Evolutionary conservation across 108 stramenopile species (phyloP), one percentile per base, ranked within the genome.

Genomic region (Cyclotella sp.): DNA sequence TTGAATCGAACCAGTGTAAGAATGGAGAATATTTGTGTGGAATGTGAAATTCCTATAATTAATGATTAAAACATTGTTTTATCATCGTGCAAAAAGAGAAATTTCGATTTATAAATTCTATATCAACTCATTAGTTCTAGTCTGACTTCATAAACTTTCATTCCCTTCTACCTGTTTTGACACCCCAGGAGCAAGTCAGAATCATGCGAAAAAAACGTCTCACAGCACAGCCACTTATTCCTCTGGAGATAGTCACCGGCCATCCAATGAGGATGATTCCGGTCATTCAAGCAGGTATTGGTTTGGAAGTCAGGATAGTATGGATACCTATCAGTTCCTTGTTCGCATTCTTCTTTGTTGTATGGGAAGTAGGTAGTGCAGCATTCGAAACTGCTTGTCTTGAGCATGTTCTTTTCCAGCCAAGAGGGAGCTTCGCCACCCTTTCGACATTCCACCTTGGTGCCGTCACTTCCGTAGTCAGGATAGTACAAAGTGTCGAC

Each of bases 151-250:
- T n/a, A 34, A 51, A 51, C 49, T 3, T 51, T 6, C 8, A 51
- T 19, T 51, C 14, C 13, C 3, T 39, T 47, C 26, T 46, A 47
- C 2, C 22, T 0, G 24, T 65, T 26, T 44, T 65, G 44, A n/a
- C 43, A 45, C 4, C 64, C 44, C 64, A 65, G 18, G 21, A 65
- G 45, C 45, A 65, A 47, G 30, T 65, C 64, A 46, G 13, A 45
- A 26, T 65, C 64, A 47, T 65, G 64, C 1, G 64, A 65, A 44
- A 65, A 65, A 26, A 65, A 65, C 11, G 22, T 65, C 14, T 65
- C 29, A 12, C 64, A 65, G 24, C 64, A 65, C 4, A 65, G 64
- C 64, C 64, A 65, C 14, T 65, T 28, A 65, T 65, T 65, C 64
- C 26, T 65, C 21, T 65, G 64, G 15, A 65, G 44, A 65, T 65